These are phyloP conservation scores for Colletotrichum sp. DNA, from an alignment of 2,329 filamentous ascomycete genomes.

Conservation along the genomic window DNA sequence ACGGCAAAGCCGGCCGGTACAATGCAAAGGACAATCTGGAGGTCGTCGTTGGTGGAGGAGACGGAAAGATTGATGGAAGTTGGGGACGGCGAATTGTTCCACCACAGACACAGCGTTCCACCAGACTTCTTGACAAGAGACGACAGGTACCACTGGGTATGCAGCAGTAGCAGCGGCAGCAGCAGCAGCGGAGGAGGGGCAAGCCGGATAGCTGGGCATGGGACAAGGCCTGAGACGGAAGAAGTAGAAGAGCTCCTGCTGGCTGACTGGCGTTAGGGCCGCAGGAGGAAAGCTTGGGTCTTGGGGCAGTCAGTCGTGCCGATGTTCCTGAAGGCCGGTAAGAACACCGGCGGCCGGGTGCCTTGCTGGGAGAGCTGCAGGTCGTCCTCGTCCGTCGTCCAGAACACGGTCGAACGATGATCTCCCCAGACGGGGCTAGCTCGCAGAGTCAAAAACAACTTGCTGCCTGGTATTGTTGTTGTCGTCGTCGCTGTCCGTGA, in stretches of 20 bases:
- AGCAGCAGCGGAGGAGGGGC: slow-evolving; percentile 4
- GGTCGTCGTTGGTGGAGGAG: slow-evolving; percentile 24
- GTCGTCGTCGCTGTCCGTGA: neutral
- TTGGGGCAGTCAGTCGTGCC: neutral
- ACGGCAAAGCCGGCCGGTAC: slow-evolving; percentile 9
- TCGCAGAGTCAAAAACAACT: neutral
- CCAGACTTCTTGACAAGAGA: slow-evolving; percentile 12
- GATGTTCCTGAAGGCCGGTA: neutral
- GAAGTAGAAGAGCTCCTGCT: neutral
- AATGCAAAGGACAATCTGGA: slow-evolving; percentile 4
- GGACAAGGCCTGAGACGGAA: slow-evolving; percentile 10
- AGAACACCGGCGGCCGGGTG: neutral
- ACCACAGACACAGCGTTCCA: slow-evolving; percentile 24
- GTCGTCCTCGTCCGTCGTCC: neutral
- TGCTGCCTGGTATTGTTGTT: neutral
- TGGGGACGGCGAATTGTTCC: slow-evolving; percentile 23
- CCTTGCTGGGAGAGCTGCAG: neutral
- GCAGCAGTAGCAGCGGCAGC: neutral
- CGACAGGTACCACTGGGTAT: neutral
- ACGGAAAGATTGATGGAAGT: slow-evolving; percentile 21
- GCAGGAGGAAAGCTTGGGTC: slow-evolving; percentile 10
- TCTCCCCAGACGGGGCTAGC: neutral
- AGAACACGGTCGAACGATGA: slow-evolving; percentile 2
- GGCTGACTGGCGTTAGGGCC: neutral
- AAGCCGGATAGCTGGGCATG: slow-evolving; percentile 18